These are phyloP conservation scores for Saturnispora sanitii DNA, from an alignment of 805 yeast genomes.

Conservation along the genomic window DNA sequence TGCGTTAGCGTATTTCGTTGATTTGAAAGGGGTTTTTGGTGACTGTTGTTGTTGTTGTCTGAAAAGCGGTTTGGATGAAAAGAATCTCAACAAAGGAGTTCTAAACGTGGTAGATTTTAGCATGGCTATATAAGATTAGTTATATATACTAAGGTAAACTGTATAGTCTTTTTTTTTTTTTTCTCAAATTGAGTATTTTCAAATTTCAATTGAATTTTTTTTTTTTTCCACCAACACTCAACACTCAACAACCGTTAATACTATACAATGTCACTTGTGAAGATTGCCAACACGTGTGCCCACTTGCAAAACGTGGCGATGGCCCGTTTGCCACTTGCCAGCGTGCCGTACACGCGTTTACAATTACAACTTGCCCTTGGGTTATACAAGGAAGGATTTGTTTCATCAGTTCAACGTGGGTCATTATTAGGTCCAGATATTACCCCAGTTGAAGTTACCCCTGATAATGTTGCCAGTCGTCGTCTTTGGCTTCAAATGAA, in stretches of 20 bases:
- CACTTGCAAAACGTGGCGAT: slow-evolving; percentile 83
- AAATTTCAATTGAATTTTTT: too few relatives aligned
- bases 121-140: too few relatives aligned
- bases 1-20: too few relatives aligned
- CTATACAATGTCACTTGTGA: slow-evolving; percentile 87
- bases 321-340: slow-evolving; percentile 62
- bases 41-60: too few relatives aligned
- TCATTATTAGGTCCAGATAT: slow-evolving; percentile 76
- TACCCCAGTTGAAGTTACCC: slow-evolving; percentile 66
- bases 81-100: too few relatives aligned
- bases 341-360: slow-evolving; percentile 72
- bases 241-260: too few relatives aligned
- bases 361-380: slow-evolving; percentile 79
- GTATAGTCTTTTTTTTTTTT: too few relatives aligned
- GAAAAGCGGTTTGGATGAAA: too few relatives aligned
- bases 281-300: slow-evolving; percentile 74
- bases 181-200: too few relatives aligned
- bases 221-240: not conserved
- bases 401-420: slow-evolving; percentile 78
- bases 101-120: too few relatives aligned
- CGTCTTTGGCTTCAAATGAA: slow-evolving; percentile 89
- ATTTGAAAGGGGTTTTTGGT: too few relatives aligned
- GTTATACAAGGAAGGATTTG: slow-evolving; percentile 83
- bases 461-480: slow-evolving; percentile 76
- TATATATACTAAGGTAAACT: too few relatives aligned